Percentiles rank a stretch among this genome's conserved stretches.
Conservation (phyloP, 768 basidiomycete genomes). For the Leccinum rimulosum region DNA sequence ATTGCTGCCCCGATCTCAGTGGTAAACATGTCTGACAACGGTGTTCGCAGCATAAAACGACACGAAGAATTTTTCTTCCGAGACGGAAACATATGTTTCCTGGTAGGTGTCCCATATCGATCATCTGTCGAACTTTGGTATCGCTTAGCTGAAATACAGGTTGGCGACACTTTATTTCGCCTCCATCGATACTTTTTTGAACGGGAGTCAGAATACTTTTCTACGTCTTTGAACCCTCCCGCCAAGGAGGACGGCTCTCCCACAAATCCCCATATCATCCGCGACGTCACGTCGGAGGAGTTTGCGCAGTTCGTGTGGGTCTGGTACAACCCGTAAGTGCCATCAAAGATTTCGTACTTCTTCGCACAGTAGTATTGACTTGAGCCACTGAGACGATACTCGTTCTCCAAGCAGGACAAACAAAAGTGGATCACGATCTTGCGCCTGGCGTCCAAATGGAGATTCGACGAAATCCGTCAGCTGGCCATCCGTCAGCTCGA, state of each 20-base stretch:
- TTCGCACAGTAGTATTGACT: neutral
- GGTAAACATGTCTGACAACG: neutral
- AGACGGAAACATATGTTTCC: conserved; percentile 52
- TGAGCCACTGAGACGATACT: conserved; percentile 43
- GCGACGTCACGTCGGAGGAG: conserved; percentile 33
- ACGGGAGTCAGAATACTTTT: conserved; percentile 34
- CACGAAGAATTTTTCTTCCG: conserved; percentile 47
- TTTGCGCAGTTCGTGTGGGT: conserved; percentile 53
- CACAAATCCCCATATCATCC: conserved; percentile 7
- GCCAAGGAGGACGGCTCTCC: conserved; percentile 1
- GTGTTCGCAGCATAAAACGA: conserved; percentile 19
- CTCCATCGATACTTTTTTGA: conserved; percentile 39
- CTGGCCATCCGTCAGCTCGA: conserved; percentile 58
- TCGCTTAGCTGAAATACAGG: conserved; percentile 21
- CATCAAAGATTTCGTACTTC: too few species aligned
- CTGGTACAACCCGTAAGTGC: conserved; percentile 44
- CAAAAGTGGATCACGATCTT: conserved; percentile 57
- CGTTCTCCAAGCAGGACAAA: conserved; percentile 48
- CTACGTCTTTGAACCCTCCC: conserved; percentile 18
- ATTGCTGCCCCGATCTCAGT: neutral
- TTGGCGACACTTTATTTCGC: conserved; percentile 31
- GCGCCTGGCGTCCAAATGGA: conserved; percentile 52
- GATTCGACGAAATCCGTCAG: conserved; percentile 47
- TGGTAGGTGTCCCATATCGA: conserved; percentile 37
- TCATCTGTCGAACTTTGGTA: neutral